Evolutionary conservation across 2,329 filamentous ascomycete genomes (phyloP), one percentile per base, ranked within the genome.

Genomic region (Sporothrix brasiliensis): DNA sequence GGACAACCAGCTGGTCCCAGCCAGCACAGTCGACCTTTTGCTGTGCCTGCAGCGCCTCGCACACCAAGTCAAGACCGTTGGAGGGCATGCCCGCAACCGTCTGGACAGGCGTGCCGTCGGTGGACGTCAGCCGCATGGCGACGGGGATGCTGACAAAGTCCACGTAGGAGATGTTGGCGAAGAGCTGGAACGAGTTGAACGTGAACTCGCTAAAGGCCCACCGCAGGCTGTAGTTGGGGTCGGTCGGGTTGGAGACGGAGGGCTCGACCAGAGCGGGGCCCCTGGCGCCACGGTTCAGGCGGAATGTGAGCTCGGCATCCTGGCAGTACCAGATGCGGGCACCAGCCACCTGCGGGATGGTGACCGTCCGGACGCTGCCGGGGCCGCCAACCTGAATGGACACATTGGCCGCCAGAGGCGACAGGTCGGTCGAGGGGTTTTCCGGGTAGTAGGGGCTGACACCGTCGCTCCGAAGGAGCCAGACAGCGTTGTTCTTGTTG

Each of bases 161-260:
- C 68, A 94, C 92, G 77, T 91, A 90, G 73, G 84, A 88, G 75
- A 94, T 89, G 75, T 91, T 91, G 74, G 86, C 88, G 76, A 87
- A 92, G 5, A 91, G 79, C 78, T 91, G 83, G 44, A 77, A 76
- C 49, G 79, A 75, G 78, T 91, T 91, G 79, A 85, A 90, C 19
- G 89, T 90, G 75, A 91, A 89, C 79, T 92, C 90, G 80, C 85
- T 88, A 76, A 92, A 92, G 39, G 84, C 85, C 89, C 89, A 92
- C 71, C 83, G 79, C 60, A 85, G 79, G 49, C 85, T 80, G 76
- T 88, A 88, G 77, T 91, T 92, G 2, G 83, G 79, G 75, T 92
- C 90, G 0, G 83, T 78, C 0, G 83, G 78, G 78, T 93, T 93
- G 44, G 87, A 90, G 34, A 90, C 87, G 11, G 88, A 89, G 0